Evolutionary conservation across 176 grass and related monocot species (phyloP).

Genomic region (Carex cristatella): DNA sequence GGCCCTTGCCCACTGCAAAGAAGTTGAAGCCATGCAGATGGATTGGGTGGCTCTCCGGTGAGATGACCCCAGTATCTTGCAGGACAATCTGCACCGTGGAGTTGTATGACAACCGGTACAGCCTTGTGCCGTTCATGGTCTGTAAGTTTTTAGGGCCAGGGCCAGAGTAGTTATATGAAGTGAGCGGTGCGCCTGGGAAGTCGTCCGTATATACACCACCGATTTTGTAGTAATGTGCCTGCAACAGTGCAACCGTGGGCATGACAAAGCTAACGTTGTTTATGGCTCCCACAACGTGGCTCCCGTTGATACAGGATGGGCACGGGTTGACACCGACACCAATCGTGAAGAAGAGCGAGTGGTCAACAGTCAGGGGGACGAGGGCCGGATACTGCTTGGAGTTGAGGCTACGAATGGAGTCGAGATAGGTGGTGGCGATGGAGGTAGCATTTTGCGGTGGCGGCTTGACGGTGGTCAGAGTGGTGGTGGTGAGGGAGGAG

Average conservation of each 20-base stretch:
- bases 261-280: slow-evolving; percentile 61
- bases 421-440: slow-evolving; percentile 34
- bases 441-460: slow-evolving; percentile 46
- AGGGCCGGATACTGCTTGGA: slow-evolving; percentile 49
- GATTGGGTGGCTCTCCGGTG: slow-evolving; percentile 60
- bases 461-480: slow-evolving; percentile 32
- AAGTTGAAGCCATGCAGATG: slow-evolving; percentile 73
- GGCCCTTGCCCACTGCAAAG: slow-evolving; percentile 48
- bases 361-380: slow-evolving; percentile 45
- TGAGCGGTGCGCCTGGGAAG: slow-evolving; percentile 38
- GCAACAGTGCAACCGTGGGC: slow-evolving; percentile 51
- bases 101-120: slow-evolving; percentile 59
- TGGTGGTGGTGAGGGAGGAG: slow-evolving; percentile 15
- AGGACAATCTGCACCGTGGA: slow-evolving; percentile 51
- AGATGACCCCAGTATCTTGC: slow-evolving; percentile 64
- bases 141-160: slow-evolving; percentile 52
- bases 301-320: slow-evolving; percentile 38
- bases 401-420: slow-evolving; percentile 57
- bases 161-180: slow-evolving; percentile 58
- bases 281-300: slow-evolving; percentile 36
- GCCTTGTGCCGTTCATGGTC: slow-evolving; percentile 58
- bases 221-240: slow-evolving; percentile 61
- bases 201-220: slow-evolving; percentile 54
- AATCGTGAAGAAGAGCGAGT: slow-evolving; percentile 53
- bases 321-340: slow-evolving; percentile 60